Evolutionary conservation across 169 alveolate species (phyloP).

Genomic region (Babesia ovis): DNA sequence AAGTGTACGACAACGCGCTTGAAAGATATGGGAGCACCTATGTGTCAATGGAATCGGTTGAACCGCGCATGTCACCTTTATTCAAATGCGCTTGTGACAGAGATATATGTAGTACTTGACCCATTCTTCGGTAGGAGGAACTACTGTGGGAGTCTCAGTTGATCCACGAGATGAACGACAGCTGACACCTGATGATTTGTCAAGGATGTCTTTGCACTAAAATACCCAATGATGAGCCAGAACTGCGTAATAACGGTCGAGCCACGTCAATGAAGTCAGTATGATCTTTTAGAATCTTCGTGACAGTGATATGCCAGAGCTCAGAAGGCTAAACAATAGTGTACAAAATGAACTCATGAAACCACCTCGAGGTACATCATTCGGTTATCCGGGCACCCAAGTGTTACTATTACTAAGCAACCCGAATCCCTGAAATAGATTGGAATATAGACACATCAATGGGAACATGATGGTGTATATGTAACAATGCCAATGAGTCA

Average conservation of each 20-base stretch:
- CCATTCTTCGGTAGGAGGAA: slow-evolving; percentile 12
- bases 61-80: slow-evolving; percentile 38
- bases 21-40: not conserved
- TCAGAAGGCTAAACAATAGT: slow-evolving; percentile 10
- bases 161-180: not conserved
- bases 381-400: slow-evolving; percentile 58
- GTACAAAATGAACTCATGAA: not conserved
- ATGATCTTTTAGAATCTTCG: slow-evolving; percentile 23
- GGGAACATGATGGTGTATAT: too few species aligned
- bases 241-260: not conserved
- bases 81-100: slow-evolving; percentile 34
- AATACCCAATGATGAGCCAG: too few species aligned
- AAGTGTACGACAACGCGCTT: slow-evolving; percentile 1
- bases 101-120: slow-evolving; percentile 32
- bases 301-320: slow-evolving; percentile 44
- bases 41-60: slow-evolving; percentile 6
- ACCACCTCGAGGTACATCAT: slow-evolving; percentile 55
- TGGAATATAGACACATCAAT: too few species aligned
- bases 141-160: not conserved
- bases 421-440: slow-evolving; percentile 33
- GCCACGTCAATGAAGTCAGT: slow-evolving; percentile 20
- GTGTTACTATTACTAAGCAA: slow-evolving; percentile 36
- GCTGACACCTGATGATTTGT: not conserved
- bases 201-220: too few species aligned
- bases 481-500: too few species aligned